Evolutionary conservation across 139 green algal species (phyloP), one percentile per base, ranked within the genome.

Genomic region (Pleodorina starrii): DNA sequence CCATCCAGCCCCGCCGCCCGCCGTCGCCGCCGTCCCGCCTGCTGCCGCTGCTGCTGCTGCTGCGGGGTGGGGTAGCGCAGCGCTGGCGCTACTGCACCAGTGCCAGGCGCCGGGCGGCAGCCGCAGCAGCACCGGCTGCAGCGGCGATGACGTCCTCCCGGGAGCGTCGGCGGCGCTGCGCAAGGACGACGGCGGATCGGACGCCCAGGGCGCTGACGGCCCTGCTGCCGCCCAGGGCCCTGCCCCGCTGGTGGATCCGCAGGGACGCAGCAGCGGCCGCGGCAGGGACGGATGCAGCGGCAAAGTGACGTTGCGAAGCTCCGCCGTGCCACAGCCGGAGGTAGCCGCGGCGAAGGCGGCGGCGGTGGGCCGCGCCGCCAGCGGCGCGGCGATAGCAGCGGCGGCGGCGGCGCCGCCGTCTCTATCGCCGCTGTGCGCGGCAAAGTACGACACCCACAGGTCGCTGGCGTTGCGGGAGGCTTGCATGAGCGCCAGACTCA

Each of bases 391-490:
- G 29, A 5, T n/a, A 27, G 40, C 29, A 44, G 40, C 32, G 44
- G 40, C 74, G 10, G 44, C 74, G n/a, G n/a, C 42, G 72, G 40
- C 72, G 16, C 72, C 25, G 36, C 72, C 27, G 42, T 9, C 71
- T 35, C 71, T 54, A n/a, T n/a, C n/a, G 43, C 42, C 63, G 60
- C 74, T 86, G 27, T 83, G 57, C 36, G 93, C 78, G 12, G 97
- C 93, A 92, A 94, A 98, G 76, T 90, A 87, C 1, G 94, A 92
- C 59, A 98, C 91, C 95, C 95, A 98, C 23, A 97, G 73, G 81
- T 98, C 96, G 27, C 75, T 94, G 35, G 84, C 94, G 60, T 97
- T 98, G 35, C 93, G 91, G 17, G 92, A 95, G 54, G 94, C 94
- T 92, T 98, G 96, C 96, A 98, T 98, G 27, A 94, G 79, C 17